phyloP scores from a whole-genome alignment of 371 early-diverging fungal species.

The Syncephalastrum sp. region DNA sequence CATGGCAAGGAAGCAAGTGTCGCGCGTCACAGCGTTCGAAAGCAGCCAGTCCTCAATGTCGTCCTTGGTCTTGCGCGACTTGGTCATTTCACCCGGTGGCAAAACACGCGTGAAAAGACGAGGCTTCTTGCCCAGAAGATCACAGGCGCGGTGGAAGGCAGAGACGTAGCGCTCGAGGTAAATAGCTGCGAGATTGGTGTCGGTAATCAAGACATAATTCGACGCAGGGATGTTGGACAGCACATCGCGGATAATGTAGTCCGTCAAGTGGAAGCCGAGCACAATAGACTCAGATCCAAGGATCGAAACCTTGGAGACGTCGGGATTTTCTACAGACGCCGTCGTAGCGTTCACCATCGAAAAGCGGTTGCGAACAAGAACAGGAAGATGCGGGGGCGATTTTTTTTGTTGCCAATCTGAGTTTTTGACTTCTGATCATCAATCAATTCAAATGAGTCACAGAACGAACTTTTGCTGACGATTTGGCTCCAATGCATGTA shows the following conservation, averaged over 20 bases:
- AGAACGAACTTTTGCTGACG: too few species aligned
- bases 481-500: too few species aligned
- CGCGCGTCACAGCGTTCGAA: conserved; percentile 83
- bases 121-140: conserved; percentile 40
- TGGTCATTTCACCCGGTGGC: conserved; percentile 90
- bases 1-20: conserved; percentile 90
- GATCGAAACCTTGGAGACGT: conserved; percentile 76
- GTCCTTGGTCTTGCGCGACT: conserved; percentile 86
- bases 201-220: conserved; percentile 88
- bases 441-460: too few species aligned
- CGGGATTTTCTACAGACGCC: conserved; percentile 29
- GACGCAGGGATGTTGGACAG: conserved; percentile 73
- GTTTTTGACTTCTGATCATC: too few species aligned
- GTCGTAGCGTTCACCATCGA: background rate
- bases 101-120: conserved; percentile 79
- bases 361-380: too few species aligned
- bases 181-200: conserved; percentile 77
- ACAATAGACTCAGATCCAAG: conserved; percentile 86
- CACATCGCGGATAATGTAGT: conserved; percentile 76
- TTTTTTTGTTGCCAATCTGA: too few species aligned
- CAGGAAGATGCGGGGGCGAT: too few species aligned
- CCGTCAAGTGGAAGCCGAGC: conserved; percentile 81
- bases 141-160: conserved; percentile 39
- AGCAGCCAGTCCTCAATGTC: conserved; percentile 93
- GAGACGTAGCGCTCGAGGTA: conserved; percentile 65